Percentiles rank a stretch among this genome's conserved stretches.
Evolutionary conservation across 2,329 filamentous ascomycete species (phyloP).

Genomic region (Blastomyces parvus): DNA sequence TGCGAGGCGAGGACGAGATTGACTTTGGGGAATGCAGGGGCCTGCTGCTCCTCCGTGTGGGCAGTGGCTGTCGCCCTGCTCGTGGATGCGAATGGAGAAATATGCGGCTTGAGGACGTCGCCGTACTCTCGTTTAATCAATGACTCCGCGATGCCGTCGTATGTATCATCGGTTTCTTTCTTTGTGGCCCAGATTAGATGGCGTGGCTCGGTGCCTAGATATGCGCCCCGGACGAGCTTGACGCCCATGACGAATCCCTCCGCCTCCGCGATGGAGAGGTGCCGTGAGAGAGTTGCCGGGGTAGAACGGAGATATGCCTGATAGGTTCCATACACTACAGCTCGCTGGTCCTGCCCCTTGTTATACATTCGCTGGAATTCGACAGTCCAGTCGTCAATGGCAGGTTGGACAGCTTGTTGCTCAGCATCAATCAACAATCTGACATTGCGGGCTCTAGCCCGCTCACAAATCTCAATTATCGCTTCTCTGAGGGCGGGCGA

Average conservation of each 20-base stretch:
- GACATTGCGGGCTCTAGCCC: conserved; percentile 59
- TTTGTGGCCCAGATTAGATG: conserved; percentile 62
- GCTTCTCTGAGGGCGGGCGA: conserved; percentile 55
- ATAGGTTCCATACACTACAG: conserved; percentile 69
- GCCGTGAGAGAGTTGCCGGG: conserved; percentile 48
- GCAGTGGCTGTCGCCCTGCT: conserved; percentile 19
- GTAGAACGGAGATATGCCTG: conserved; percentile 63
- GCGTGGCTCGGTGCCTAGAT: conserved; percentile 59
- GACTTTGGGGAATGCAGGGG: conserved; percentile 44
- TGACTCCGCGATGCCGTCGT: conserved; percentile 59
- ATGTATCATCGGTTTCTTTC: conserved; percentile 57
- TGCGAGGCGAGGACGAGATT: conserved; percentile 69
- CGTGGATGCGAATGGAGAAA: conserved; percentile 19
- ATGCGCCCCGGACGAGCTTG: conserved; percentile 66
- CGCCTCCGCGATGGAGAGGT: conserved; percentile 50
- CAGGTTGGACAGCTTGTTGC: conserved; percentile 64
- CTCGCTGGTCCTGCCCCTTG: conserved; percentile 38
- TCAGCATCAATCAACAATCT: conserved; percentile 76
- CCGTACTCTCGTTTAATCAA: conserved; percentile 56
- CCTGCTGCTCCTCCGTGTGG: neutral
- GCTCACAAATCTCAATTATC: conserved; percentile 64
- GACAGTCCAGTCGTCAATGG: conserved; percentile 74
- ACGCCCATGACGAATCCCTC: conserved; percentile 60
- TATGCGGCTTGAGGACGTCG: conserved; percentile 35
- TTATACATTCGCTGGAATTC: conserved; percentile 67